Evolutionary conservation across 2,329 filamentous ascomycete genomes (phyloP).

Genomic region (Amylocarpus encephaloides): DNA sequence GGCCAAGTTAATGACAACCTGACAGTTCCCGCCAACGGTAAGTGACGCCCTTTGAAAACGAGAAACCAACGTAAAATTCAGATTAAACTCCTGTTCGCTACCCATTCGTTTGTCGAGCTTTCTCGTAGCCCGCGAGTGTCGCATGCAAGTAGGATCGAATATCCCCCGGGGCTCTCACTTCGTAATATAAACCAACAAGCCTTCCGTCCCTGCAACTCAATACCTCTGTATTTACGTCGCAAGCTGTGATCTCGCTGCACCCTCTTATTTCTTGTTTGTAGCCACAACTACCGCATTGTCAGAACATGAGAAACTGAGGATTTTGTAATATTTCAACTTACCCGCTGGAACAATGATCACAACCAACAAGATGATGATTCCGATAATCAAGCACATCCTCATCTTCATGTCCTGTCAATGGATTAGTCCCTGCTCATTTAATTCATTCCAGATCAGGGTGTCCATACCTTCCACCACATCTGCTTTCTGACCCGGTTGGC

Average conservation of each 20-base stretch:
- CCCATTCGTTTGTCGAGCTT: constrained; percentile 31
- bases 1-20: constrained; percentile 11
- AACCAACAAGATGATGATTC: constrained; percentile 83
- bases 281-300: constrained; percentile 36
- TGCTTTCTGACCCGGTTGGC: constrained; percentile 89
- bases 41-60: constrained; percentile 25
- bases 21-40: constrained; percentile 17
- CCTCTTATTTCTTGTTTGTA: constrained; percentile 34
- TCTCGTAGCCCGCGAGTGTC: constrained; percentile 34
- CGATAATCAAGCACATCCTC: constrained; percentile 90
- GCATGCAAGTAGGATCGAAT: constrained; percentile 33
- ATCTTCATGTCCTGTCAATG: constrained; percentile 82
- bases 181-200: constrained; percentile 17
- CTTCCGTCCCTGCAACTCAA: neutral
- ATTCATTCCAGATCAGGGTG: neutral
- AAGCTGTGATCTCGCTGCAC: constrained; percentile 2
- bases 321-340: constrained; percentile 40
- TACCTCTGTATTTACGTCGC: too few species aligned
- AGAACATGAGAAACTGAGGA: constrained; percentile 15
- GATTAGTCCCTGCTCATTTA: neutral
- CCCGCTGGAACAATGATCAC: constrained; percentile 92
- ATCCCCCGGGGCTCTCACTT: constrained; percentile 21
- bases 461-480: constrained; percentile 86
- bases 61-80: constrained; percentile 29
- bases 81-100: constrained; percentile 34